phyloP scores from a whole-genome alignment of 2,329 filamentous ascomycete genomes.

The Arthrocladium fulminans region DNA sequence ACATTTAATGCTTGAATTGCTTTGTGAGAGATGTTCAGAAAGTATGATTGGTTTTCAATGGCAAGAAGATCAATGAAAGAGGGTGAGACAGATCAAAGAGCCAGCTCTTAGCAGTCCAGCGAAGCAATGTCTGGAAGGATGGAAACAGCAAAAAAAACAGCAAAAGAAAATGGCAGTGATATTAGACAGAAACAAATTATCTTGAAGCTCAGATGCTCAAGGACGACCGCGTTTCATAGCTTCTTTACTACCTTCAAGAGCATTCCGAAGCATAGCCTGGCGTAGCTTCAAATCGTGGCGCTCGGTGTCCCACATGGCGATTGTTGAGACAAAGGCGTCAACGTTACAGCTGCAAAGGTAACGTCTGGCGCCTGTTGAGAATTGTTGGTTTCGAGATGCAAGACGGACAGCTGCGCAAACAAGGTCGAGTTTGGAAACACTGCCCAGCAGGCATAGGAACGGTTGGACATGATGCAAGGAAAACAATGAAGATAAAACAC shows the following conservation, averaged over 20 bases:
- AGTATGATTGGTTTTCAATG: neutral
- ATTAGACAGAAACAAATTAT: neutral
- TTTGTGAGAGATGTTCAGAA: neutral
- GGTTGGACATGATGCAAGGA: constrained; percentile 11
- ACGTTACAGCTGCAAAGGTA: neutral
- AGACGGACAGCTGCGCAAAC: neutral
- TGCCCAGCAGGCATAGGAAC: neutral
- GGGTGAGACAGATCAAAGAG: neutral
- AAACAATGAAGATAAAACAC: constrained; percentile 3
- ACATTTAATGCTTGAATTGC: neutral
- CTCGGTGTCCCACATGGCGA: neutral
- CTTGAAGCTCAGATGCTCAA: neutral
- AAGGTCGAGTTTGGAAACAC: neutral
- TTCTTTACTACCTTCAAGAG: neutral
- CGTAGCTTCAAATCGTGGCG: neutral
- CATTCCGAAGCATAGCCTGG: neutral
- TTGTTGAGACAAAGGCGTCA: neutral
- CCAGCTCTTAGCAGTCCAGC: constrained; percentile 1
- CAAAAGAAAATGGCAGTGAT: neutral
- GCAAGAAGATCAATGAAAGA: neutral
- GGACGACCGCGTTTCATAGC: neutral
- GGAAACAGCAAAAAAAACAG: neutral
- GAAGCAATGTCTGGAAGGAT: neutral
- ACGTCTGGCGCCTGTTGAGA: neutral
- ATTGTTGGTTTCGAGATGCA: neutral